A percentile compares a stretch with the other conserved stretches of the same genome.
Evolutionary conservation across 2,329 filamentous ascomycete species (phyloP).

Genomic region (Penicillium hordei): DNA sequence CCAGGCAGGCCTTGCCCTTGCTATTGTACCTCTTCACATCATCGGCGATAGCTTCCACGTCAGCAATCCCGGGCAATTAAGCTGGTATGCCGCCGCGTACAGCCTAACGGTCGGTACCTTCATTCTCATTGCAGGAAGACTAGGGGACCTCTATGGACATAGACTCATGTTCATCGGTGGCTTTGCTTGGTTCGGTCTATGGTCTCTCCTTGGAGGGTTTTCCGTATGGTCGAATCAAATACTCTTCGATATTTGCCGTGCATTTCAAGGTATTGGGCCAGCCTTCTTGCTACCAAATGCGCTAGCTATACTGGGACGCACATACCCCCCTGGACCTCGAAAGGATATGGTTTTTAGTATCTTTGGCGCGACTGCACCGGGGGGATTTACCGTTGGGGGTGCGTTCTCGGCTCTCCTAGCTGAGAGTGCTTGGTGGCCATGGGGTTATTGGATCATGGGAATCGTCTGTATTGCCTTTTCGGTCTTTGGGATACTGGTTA

Average conservation of each 20-base stretch:
- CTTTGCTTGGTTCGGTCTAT: slow-evolving; percentile 39
- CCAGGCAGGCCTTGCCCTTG: slow-evolving; percentile 42
- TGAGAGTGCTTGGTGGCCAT: slow-evolving; percentile 52
- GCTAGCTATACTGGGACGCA: slow-evolving; percentile 60
- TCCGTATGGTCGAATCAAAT: slow-evolving; percentile 40
- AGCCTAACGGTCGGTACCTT: slow-evolving; percentile 44
- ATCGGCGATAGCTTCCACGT: slow-evolving; percentile 51
- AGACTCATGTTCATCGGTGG: slow-evolving; percentile 38
- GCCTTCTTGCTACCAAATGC: slow-evolving; percentile 65
- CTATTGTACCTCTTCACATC: slow-evolving; percentile 43
- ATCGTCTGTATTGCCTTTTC: slow-evolving; percentile 45
- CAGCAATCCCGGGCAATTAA: slow-evolving; percentile 51
- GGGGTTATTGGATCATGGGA: slow-evolving; percentile 49
- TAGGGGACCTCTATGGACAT: slow-evolving; percentile 42
- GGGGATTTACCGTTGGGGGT: slow-evolving; percentile 45
- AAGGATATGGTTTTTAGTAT: slow-evolving; percentile 61
- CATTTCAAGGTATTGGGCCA: slow-evolving; percentile 58
- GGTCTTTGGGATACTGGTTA: slow-evolving; percentile 29
- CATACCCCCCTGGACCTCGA: slow-evolving; percentile 55
- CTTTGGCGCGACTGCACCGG: slow-evolving; percentile 51
- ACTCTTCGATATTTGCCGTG: slow-evolving; percentile 54
- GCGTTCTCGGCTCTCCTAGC: slow-evolving; percentile 42
- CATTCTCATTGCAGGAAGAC: slow-evolving; percentile 37
- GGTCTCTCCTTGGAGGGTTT: slow-evolving; percentile 41
- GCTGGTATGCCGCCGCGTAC: slow-evolving; percentile 51